Percentiles rank a stretch among this genome's conserved stretches.
Conservation (phyloP, 2,329 filamentous ascomycete species). For the Sporothrix protearum region DNA sequence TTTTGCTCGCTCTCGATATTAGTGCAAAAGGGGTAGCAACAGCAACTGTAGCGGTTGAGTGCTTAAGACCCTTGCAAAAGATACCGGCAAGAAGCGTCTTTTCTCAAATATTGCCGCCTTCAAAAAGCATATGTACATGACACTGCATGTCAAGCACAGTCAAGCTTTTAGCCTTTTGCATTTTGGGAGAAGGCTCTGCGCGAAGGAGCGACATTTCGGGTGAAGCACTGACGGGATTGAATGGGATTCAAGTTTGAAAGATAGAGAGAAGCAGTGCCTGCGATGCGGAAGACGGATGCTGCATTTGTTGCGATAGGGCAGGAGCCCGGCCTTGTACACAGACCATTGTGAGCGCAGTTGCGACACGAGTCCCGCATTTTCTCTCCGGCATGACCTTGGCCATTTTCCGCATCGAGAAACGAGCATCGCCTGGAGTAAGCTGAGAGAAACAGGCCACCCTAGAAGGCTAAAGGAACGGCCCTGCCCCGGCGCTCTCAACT, state of each 20-base stretch:
- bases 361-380: not conserved
- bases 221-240: not conserved
- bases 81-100: not conserved
- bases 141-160: not conserved
- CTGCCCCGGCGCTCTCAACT: constrained; percentile 21
- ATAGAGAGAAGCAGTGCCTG: not conserved
- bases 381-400: not conserved
- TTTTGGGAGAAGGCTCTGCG: not conserved
- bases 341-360: not conserved
- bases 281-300: not conserved
- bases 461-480: constrained; percentile 23
- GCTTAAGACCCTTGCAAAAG: not conserved
- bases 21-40: constrained; percentile 4
- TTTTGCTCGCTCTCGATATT: not conserved
- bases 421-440: constrained; percentile 3
- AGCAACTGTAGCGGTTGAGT: not conserved
- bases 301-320: not conserved
- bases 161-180: constrained; percentile 1
- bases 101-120: not conserved
- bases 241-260: not conserved
- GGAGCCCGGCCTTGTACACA: not conserved
- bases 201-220: not conserved
- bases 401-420: constrained; percentile 7
- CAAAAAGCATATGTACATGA: not conserved
- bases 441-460: constrained; percentile 7